Conservation (phyloP, 768 basidiomycete genomes). For the Filobasidium wieringae region DNA sequence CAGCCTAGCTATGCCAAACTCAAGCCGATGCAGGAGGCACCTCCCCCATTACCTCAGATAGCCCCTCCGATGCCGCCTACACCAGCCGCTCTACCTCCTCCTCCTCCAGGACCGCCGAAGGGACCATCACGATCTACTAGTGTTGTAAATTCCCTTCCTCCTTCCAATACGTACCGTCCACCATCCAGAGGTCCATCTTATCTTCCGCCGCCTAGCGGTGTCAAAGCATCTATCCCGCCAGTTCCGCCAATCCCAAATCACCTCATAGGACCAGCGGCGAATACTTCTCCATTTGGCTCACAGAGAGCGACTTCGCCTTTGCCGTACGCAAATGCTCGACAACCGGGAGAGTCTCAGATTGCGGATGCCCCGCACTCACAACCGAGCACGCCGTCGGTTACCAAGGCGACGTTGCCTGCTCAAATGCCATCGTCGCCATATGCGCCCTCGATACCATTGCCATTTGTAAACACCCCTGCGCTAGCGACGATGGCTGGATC, state of each 20-base stretch:
- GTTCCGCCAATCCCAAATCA: slow-evolving; percentile 5
- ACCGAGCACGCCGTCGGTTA: background rate
- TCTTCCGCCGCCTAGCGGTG: background rate
- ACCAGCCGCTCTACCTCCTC: slow-evolving; percentile 17
- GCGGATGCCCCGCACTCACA: background rate
- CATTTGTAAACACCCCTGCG: too few species aligned
- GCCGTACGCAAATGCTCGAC: background rate
- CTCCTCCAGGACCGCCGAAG: slow-evolving; percentile 14
- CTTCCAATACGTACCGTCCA: background rate
- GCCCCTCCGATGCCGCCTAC: background rate
- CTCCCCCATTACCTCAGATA: background rate
- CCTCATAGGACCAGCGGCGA: background rate
- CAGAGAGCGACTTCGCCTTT: too few species aligned
- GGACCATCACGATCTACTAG: slow-evolving; percentile 5
- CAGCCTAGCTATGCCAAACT: background rate
- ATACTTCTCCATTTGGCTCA: too few species aligned
- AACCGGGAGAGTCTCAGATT: background rate
- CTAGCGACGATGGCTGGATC: background rate
- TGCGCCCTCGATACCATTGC: background rate
- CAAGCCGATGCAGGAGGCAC: background rate
- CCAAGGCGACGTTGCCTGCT: background rate
- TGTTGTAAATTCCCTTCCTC: background rate
- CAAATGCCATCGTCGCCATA: background rate
- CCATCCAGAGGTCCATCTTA: background rate
- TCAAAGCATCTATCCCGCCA: slow-evolving; percentile 4